Percentiles rank a stretch among this genome's conserved stretches.
Conservation (phyloP, 306 rosid genomes). For the Prunus salicina region DNA sequence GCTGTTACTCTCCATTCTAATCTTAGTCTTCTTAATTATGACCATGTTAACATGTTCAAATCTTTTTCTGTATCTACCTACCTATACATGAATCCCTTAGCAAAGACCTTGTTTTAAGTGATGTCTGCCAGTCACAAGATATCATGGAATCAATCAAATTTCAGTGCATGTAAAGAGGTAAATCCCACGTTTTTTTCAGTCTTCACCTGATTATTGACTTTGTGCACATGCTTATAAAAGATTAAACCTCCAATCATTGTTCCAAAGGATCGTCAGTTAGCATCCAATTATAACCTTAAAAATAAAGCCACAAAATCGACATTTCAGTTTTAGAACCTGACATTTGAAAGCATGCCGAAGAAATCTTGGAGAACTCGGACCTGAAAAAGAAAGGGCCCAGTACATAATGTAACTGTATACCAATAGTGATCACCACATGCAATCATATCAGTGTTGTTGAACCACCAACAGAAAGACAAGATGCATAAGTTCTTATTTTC, state of each 20-base stretch:
- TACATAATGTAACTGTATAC: not conserved
- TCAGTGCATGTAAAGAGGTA: not conserved
- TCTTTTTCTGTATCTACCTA: not conserved
- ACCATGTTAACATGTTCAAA: not conserved
- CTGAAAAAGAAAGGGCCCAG: conserved; percentile 45
- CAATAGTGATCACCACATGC: not conserved
- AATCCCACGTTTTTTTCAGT: not conserved
- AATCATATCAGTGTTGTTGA: not conserved
- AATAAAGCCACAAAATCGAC: not conserved
- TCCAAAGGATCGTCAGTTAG: not conserved
- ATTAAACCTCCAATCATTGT: not conserved
- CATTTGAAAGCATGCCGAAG: conserved; percentile 92
- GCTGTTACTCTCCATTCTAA: not conserved
- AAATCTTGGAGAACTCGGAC: conserved; percentile 84
- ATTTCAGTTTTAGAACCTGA: conserved; percentile 51
- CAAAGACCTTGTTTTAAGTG: not conserved
- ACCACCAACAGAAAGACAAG: not conserved
- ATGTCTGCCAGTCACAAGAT: not conserved
- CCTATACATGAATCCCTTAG: not conserved
- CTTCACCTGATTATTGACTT: not conserved
- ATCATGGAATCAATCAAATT: conserved; percentile 1
- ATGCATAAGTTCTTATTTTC: not conserved
- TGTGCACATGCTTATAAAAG: not conserved
- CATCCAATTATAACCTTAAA: not conserved
- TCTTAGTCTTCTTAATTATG: not conserved